phyloP scores from a whole-genome alignment of 148 eudicot species.

The Tetragonia tetragonoides region DNA sequence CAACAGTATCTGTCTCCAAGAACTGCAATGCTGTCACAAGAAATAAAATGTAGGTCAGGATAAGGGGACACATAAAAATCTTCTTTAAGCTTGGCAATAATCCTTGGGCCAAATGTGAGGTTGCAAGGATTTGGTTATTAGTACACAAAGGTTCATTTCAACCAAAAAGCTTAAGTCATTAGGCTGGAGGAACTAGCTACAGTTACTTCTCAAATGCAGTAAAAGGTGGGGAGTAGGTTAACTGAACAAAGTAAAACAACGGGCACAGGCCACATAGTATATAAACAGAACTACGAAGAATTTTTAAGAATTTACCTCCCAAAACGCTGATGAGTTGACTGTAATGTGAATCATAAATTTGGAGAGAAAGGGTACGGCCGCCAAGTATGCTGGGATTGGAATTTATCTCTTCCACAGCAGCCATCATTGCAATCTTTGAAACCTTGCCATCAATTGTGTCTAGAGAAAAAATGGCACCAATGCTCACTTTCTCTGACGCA shows the following conservation, averaged over 20 bases:
- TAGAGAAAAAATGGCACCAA: slow-evolving; percentile 53
- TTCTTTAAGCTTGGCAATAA: not conserved
- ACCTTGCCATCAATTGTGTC: slow-evolving; percentile 43
- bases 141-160: not conserved
- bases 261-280: not conserved
- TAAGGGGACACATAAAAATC: not conserved
- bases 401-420: slow-evolving; percentile 63
- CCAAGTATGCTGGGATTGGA: slow-evolving; percentile 44
- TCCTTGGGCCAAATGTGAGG: too few relatives aligned
- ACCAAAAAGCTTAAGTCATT: too few relatives aligned
- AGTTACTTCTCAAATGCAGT: too few relatives aligned
- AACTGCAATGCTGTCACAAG: slow-evolving; percentile 48
- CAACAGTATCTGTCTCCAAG: slow-evolving; percentile 58
- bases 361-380: slow-evolving; percentile 47
- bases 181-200: too few relatives aligned
- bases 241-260: not conserved
- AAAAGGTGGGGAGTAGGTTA: not conserved
- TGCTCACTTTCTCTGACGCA: slow-evolving; percentile 27
- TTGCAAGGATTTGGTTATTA: too few relatives aligned
- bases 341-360: slow-evolving; percentile 41
- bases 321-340: slow-evolving; percentile 57
- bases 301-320: slow-evolving; percentile 41
- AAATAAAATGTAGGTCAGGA: not conserved
- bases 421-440: slow-evolving; percentile 47
- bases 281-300: not conserved